Base-by-base conservation (phyloP, 192 early-diverging fungal species). In the Coemansia sp. region DNA sequence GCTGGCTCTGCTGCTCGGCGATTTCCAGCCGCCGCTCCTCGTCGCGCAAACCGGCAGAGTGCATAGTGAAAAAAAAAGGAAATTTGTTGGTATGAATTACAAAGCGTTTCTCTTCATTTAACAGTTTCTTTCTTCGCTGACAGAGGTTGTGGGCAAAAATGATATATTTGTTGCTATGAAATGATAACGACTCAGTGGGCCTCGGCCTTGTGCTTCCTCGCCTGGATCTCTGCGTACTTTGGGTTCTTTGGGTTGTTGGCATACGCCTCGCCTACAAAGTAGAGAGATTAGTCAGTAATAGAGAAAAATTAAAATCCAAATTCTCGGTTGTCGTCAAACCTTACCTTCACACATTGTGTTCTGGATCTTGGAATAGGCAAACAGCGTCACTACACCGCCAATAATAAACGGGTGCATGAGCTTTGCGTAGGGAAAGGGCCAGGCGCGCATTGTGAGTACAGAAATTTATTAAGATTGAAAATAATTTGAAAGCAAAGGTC, bases 391-490 rank as follows among this genome's bases (percentile, higher is more conserved):
- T 24, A 11, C 72, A 29, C 77, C 72, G 43, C 77, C 77, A 60
- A 80, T 60, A 19, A 75, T 50, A 65, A 80, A 80, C 40, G 77
- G 77, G 68, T 74, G 72, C 77, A 80, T 80, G 59, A 80, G 71
- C 68, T 80, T 80, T 68, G 60, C 63, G 65, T 71, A 80, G 19
- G 77, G 77, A 34, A 79, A 79, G 3, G 70, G 59, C 76, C 76
- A 79, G 63, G 76, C 66, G 46, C 76, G 76, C 76, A 79, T 79
- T 48, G 38, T 56, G 21, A 36, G 8, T 39, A 52, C 12, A 8
- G 54, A 44, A 18, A 14, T 2, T 33, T 18, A 17, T 11, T 38
- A 46, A 40, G 40, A 46, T 1, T 33, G 44, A 44, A 65, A 8
- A 34, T 22, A 50, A 19, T 9, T 19, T 32, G 14, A 53, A 12